Evolutionary conservation across 1,284 basidiomycete species (phyloP), one percentile per base, ranked within the genome.

Genomic region (Chiua sp.): DNA sequence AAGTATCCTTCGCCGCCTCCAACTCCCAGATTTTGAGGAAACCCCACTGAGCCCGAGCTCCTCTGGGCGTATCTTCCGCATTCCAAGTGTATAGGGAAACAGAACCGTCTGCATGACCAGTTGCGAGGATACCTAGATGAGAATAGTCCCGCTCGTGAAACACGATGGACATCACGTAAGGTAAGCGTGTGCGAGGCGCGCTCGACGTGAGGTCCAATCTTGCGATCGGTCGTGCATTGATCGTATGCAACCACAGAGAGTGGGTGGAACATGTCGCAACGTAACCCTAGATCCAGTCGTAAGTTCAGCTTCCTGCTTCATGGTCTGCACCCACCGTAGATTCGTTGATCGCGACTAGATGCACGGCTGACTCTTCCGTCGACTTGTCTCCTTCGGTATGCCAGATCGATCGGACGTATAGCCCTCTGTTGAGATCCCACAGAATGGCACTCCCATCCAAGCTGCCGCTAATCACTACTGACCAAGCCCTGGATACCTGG

Each of bases 381-480:
- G 59, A n/a, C 42, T 18, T 28, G 15, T 60, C 59, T n/a, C 64
- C 72, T 30, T 82, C 78, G 13, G 81, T 83, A 58, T 94, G 90
- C 82, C 86, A 86, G 39, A 94, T 87, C 0, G 90, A 90, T 56
- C 89, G 79, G 16, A 91, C 85, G 65, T 95, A 95, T 1, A 86
- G 77, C 18, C 91, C 87, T 46, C 89, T 82, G 69, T 98, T 98
- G 57, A 94, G 81, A 72, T 98, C 96, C 96, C 96, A 98, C 10
- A 98, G 67, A 18, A 91, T 90, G 0, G 91, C 94, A 60, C 88
- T 92, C 2, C 93, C 91, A 67, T 98, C 94, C 61, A 85, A 83
- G 8, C 92, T 92, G 8, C 94, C 94, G 62, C 92, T 96, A 50
- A 97, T 86, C 18, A 89, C 84, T 23, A 96, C 70, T 3, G 92